phyloP scores from a whole-genome alignment of 805 yeast species.

The Kuraishia floccosa region DNA sequence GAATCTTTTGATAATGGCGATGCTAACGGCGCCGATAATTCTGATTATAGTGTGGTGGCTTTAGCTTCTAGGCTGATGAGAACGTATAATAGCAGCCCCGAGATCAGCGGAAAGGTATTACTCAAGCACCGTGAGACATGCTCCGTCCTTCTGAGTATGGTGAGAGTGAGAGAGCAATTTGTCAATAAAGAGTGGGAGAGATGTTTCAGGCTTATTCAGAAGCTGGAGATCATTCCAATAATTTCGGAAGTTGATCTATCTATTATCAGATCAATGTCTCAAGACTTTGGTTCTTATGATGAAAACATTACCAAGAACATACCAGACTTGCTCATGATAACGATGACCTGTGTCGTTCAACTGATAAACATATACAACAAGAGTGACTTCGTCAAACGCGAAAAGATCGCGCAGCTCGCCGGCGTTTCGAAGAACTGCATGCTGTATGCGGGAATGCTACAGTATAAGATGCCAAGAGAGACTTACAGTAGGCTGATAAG shows the following conservation, averaged over 20 bases:
- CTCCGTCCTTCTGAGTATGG: constrained; percentile 49
- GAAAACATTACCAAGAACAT: constrained; percentile 68
- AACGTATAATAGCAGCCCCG: constrained; percentile 41
- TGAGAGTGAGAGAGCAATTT: constrained; percentile 52
- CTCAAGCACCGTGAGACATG: constrained; percentile 53
- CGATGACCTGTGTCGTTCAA: constrained; percentile 67
- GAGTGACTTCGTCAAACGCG: constrained; percentile 31
- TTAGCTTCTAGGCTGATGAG: constrained; percentile 32
- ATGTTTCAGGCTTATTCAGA: constrained; percentile 42
- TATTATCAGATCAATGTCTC: constrained; percentile 55
- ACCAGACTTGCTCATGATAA: constrained; percentile 69
- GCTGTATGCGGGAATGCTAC: constrained; percentile 92
- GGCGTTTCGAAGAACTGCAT: constrained; percentile 76
- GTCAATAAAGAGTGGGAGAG: constrained; percentile 46
- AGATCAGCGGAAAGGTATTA: constrained; percentile 45
- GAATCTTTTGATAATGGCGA: constrained; percentile 16
- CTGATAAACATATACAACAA: constrained; percentile 33
- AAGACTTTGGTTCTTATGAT: constrained; percentile 52
- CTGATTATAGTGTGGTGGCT: constrained; percentile 26
- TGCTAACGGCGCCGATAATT: constrained; percentile 10
- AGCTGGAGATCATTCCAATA: constrained; percentile 59
- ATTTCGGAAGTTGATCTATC: constrained; percentile 34
- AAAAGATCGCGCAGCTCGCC: constrained; percentile 42
- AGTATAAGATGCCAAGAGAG: constrained; percentile 84
- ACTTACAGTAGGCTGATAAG: constrained; percentile 61